These are phyloP conservation scores for Oryza punctata DNA, from an alignment of 176 grass and related monocot species.

Conservation along the genomic window DNA sequence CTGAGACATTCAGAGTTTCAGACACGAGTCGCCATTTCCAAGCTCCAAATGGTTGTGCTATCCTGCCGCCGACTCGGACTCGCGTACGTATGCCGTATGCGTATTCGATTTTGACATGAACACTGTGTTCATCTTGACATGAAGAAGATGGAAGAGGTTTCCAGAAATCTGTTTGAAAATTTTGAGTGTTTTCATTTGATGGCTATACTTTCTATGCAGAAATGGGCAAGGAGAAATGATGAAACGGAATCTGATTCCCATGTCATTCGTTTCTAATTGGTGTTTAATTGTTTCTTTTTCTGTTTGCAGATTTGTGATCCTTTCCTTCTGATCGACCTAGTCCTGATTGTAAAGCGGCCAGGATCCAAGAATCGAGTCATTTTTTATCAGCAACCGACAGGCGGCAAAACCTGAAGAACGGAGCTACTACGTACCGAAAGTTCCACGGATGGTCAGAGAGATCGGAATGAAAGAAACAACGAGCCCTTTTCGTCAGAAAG, in stretches of 20 bases:
- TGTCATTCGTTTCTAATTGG: not conserved
- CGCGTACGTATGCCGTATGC: not conserved
- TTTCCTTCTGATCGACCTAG: slow-evolving; percentile 14
- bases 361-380: not conserved
- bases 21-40: not conserved
- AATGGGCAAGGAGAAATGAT: not conserved
- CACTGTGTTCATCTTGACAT: no score
- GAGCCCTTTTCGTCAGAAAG: not conserved
- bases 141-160: not conserved
- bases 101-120: not conserved
- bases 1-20: no score
- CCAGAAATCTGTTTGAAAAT: not conserved
- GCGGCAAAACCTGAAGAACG: not conserved
- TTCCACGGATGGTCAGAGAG: not conserved
- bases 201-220: not conserved
- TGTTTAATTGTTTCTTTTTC: not conserved
- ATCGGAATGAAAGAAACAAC: not conserved
- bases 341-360: not conserved
- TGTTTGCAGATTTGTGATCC: slow-evolving; percentile 6
- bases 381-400: not conserved
- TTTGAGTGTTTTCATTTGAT: not conserved
- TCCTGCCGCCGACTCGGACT: no score
- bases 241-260: not conserved
- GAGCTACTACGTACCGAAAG: not conserved
- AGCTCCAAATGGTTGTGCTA: not conserved